Conservation (phyloP, 208 protist genomes). For the Vickermania spadyakhi region DNA sequence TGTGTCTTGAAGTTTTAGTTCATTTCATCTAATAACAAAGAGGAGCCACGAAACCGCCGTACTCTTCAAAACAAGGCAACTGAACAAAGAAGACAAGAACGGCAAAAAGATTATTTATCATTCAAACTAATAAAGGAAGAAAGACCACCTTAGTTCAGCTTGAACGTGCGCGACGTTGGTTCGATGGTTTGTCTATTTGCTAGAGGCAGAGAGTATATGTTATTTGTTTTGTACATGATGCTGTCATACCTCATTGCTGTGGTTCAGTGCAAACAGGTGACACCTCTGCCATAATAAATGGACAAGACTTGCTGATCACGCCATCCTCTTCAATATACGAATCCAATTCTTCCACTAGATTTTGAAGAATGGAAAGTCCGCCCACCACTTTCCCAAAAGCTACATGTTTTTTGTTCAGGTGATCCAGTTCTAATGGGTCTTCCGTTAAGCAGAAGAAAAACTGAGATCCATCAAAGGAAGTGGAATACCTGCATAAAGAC, state of each 20-base stretch:
- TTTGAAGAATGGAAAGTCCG: slow-evolving; percentile 30
- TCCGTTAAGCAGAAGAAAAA: slow-evolving; percentile 81
- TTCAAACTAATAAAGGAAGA: too few relatives aligned
- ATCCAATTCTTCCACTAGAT: slow-evolving; percentile 22
- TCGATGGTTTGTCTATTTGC: too few relatives aligned
- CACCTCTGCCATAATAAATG: slow-evolving; percentile 25
- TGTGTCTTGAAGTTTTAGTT: too few relatives aligned
- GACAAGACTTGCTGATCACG: slow-evolving; percentile 21
- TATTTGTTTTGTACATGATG: too few relatives aligned
- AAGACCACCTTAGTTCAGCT: too few relatives aligned
- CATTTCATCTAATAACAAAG: too few relatives aligned
- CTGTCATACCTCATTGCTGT: too few relatives aligned
- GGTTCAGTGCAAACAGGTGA: slow-evolving; percentile 15
- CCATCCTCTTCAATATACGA: slow-evolving; percentile 41
- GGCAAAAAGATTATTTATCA: too few relatives aligned
- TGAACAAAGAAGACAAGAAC: slow-evolving; percentile 4
- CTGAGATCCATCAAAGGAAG: slow-evolving; percentile 44
- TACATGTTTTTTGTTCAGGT: slow-evolving; percentile 56
- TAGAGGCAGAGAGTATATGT: too few relatives aligned
- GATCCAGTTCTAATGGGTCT: slow-evolving; percentile 45
- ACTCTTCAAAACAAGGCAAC: too few relatives aligned
- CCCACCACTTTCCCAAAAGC: slow-evolving; percentile 63
- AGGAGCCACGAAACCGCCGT: too few relatives aligned
- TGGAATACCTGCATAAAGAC: slow-evolving; percentile 51
- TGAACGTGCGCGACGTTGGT: too few relatives aligned